Conservation (phyloP, 2,329 filamentous ascomycete genomes). For the Acrocalymma vagum region DNA sequence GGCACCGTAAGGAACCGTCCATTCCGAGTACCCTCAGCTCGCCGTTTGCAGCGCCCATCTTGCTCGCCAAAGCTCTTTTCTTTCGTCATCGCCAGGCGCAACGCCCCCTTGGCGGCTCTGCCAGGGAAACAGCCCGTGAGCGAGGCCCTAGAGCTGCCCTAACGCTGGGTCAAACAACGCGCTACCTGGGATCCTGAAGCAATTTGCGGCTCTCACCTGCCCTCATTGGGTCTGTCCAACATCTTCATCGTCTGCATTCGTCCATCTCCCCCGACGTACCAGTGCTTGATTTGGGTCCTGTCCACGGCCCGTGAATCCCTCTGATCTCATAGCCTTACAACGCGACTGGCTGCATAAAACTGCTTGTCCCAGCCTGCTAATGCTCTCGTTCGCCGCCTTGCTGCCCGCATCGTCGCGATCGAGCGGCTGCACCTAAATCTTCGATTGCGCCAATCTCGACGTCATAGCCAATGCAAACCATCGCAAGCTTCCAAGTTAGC, state of each 20-base stretch:
- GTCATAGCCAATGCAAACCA: slow-evolving; percentile 41
- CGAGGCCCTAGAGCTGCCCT: too few species aligned
- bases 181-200: slow-evolving; percentile 23
- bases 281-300: slow-evolving; percentile 30
- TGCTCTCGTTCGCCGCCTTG: slow-evolving; percentile 32
- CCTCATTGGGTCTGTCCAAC: slow-evolving; percentile 39
- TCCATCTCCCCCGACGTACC: slow-evolving; percentile 38
- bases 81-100: slow-evolving; percentile 40
- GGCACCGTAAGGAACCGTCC: slow-evolving; percentile 3
- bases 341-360: slow-evolving; percentile 41
- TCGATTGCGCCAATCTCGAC: slow-evolving; percentile 35
- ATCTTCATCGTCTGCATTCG: slow-evolving; percentile 37
- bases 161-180: slow-evolving; percentile 25
- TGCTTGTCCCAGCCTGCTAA: slow-evolving; percentile 32
- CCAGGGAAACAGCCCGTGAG: slow-evolving; percentile 40
- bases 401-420: slow-evolving; percentile 34
- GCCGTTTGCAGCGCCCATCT: slow-evolving; percentile 20
- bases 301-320: slow-evolving; percentile 38
- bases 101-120: slow-evolving; percentile 32
- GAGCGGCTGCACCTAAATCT: slow-evolving; percentile 35
- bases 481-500: slow-evolving; percentile 33
- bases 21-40: neutral
- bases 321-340: slow-evolving; percentile 35
- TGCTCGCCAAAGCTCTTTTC: slow-evolving; percentile 26
- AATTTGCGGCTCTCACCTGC: slow-evolving; percentile 14